phyloP scores from a whole-genome alignment of 257 asterid species.

The Solanum microdontum region DNA sequence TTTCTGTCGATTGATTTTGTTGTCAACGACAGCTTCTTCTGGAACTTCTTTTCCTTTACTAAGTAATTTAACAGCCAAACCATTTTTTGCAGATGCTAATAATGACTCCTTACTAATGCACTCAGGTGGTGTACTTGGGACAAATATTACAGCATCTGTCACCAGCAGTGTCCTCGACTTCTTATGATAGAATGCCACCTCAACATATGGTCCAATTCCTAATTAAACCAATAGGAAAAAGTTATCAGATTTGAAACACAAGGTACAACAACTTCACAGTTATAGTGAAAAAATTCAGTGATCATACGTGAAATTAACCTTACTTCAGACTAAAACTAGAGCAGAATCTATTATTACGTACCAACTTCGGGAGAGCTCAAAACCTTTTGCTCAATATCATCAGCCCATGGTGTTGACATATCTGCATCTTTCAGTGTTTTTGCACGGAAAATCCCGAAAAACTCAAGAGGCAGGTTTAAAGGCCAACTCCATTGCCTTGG shows the following conservation, averaged over 20 bases:
- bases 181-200: constrained; percentile 94
- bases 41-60: constrained; percentile 84
- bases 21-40: constrained; percentile 75
- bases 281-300: background rate
- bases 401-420: constrained; percentile 62
- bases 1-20: constrained; percentile 55
- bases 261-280: background rate
- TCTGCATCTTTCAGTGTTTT: constrained; percentile 53
- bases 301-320: background rate
- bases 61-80: constrained; percentile 87
- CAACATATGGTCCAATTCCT: constrained; percentile 98
- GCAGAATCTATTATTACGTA: constrained; percentile 7
- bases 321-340: background rate
- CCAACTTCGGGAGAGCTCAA: constrained; percentile 96
- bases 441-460: constrained; percentile 85
- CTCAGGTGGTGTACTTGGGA: constrained; percentile 75
- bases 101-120: constrained; percentile 81
- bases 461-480: constrained; percentile 74
- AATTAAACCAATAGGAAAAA: background rate
- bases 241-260: background rate
- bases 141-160: constrained; percentile 93
- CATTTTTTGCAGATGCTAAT: constrained; percentile 74
- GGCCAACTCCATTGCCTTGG: constrained; percentile 99
- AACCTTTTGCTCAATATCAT: constrained; percentile 83
- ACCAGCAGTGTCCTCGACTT: constrained; percentile 66